A percentile compares a stretch with the other conserved stretches of the same genome.
Evolutionary conservation across 495 filamentous ascomycete genomes (phyloP).

Genomic region (Clavariopsis aquatica): DNA sequence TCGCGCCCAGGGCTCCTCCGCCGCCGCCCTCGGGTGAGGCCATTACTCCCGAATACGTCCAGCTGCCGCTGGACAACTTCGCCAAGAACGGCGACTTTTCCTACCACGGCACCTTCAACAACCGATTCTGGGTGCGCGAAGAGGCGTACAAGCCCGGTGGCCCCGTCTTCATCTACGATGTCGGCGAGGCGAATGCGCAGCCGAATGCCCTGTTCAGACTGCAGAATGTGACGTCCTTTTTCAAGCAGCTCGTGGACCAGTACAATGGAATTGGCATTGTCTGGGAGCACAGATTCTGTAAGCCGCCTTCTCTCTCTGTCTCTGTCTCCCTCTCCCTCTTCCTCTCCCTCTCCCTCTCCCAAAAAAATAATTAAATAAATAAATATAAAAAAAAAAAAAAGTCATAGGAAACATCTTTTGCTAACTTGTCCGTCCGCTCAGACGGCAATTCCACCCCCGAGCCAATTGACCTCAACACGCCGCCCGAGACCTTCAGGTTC

Average conservation of each 20-base stretch:
- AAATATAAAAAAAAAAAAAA: too few relatives aligned
- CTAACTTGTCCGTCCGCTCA: constrained; percentile 1
- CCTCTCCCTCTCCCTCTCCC: too few relatives aligned
- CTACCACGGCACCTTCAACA: constrained; percentile 50
- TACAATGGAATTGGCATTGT: constrained; percentile 57
- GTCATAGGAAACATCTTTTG: too few relatives aligned
- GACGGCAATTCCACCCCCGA: constrained; percentile 56
- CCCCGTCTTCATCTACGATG: constrained; percentile 58
- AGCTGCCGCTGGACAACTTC: constrained; percentile 36
- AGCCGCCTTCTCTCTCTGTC: too few relatives aligned
- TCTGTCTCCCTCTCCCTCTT: too few relatives aligned
- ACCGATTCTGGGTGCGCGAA: constrained; percentile 59
- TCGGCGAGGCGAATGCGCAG: constrained; percentile 51
- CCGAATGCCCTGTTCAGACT: constrained; percentile 39
- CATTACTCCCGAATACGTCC: constrained; percentile 32
- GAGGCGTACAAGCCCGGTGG: constrained; percentile 53
- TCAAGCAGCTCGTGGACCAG: constrained; percentile 49
- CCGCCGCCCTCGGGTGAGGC: not conserved
- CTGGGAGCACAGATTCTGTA: constrained; percentile 59
- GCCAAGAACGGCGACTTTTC: constrained; percentile 20
- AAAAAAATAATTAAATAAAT: too few relatives aligned
- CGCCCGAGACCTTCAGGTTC: constrained; percentile 53
- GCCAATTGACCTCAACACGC: constrained; percentile 49
- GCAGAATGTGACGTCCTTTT: constrained; percentile 48
- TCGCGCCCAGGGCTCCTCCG: not conserved